Evolutionary conservation across 2,329 filamentous ascomycete species (phyloP).

Genomic region (Parastagonospora nodorum): DNA sequence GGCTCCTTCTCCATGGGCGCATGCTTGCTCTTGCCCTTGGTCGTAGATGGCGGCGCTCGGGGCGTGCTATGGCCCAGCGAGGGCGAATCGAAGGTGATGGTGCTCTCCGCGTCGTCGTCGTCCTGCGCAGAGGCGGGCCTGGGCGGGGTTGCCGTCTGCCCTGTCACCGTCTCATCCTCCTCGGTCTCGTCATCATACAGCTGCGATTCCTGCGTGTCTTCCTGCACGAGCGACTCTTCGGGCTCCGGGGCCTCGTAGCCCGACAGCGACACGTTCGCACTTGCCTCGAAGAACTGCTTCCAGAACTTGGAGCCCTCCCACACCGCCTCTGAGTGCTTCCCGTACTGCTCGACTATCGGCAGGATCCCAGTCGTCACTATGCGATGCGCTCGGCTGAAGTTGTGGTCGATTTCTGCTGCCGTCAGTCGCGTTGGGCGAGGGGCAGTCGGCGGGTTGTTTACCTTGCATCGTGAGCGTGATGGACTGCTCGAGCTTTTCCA

Average conservation of each 20-base stretch:
- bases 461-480: conserved; percentile 96
- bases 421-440: conserved; percentile 34
- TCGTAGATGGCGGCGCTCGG: conserved; percentile 39
- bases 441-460: conserved; percentile 27
- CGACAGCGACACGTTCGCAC: conserved; percentile 93
- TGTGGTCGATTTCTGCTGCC: conserved; percentile 87
- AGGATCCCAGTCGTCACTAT: conserved; percentile 95
- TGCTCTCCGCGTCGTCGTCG: conserved; percentile 56
- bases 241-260: conserved; percentile 82
- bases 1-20: conserved; percentile 31
- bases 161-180: conserved; percentile 35
- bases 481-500: conserved; percentile 94
- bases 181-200: conserved; percentile 53
- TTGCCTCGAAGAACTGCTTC: conserved; percentile 99
- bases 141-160: conserved; percentile 52
- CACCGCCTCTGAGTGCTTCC: conserved; percentile 87
- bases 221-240: conserved; percentile 60
- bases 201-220: conserved; percentile 45
- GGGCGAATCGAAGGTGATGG: conserved; percentile 69
- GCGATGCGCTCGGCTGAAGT: conserved; percentile 94
- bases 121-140: conserved; percentile 39
- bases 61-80: conserved; percentile 67
- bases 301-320: conserved; percentile 99
- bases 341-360: conserved; percentile 92
- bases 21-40: conserved; percentile 17